These are phyloP conservation scores for Isatis lusitanica DNA, from an alignment of 441 rosid species.

Conservation along the genomic window DNA sequence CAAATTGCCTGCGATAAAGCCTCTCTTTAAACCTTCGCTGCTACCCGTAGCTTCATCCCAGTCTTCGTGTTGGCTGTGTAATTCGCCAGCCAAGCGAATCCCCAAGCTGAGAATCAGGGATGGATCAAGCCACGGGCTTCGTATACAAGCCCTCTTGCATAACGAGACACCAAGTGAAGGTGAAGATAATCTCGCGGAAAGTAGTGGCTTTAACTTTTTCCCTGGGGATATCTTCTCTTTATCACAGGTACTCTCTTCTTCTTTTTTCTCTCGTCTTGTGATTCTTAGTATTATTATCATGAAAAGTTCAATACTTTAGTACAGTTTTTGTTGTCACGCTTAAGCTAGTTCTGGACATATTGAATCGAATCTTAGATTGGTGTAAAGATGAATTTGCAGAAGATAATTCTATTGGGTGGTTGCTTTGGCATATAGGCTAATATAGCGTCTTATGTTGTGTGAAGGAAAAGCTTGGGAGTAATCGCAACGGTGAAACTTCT, in stretches of 20 bases:
- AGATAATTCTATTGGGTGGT: conserved; percentile 29
- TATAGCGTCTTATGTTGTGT: conserved; percentile 45
- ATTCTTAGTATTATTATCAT: not conserved
- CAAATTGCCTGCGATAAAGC: conserved; percentile 38
- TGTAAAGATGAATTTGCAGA: conserved; percentile 4
- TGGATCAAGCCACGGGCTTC: conserved; percentile 43
- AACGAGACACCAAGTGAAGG: conserved; percentile 49
- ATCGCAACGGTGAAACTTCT: conserved; percentile 37
- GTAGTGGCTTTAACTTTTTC: conserved; percentile 44
- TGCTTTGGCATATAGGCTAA: conserved; percentile 35
- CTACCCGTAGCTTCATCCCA: conserved; percentile 29
- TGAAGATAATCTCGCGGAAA: conserved; percentile 47
- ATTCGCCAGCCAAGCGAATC: conserved; percentile 37
- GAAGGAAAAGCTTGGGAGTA: conserved; percentile 56
- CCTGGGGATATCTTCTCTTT: conserved; percentile 50
- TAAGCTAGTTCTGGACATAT: not conserved
- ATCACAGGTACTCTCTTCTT: conserved; percentile 48
- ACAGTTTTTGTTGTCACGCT: not conserved
- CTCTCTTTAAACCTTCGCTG: conserved; percentile 32
- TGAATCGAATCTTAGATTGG: not conserved
- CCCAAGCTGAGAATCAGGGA: conserved; percentile 47
- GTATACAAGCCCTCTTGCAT: conserved; percentile 41
- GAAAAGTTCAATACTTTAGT: not conserved
- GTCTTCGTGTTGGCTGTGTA: conserved; percentile 37
- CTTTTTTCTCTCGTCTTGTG: not conserved